A percentile compares a stretch with the other conserved stretches of the same genome.
Evolutionary conservation across 441 rosid genomes (phyloP).

Genomic region (Manihot esculenta): DNA sequence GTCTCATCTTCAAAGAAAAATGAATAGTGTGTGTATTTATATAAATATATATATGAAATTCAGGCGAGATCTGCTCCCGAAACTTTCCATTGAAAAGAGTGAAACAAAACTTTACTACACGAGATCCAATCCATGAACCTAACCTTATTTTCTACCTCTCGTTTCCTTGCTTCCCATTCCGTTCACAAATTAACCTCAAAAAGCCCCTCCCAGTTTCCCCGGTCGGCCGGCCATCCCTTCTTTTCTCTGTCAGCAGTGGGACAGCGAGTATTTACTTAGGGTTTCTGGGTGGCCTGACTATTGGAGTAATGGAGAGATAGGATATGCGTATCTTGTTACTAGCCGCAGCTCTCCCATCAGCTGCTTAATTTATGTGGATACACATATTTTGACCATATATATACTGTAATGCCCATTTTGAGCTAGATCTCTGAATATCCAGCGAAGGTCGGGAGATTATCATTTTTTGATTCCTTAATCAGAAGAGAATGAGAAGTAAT

Average conservation of each 20-base stretch:
- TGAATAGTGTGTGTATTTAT: not conserved
- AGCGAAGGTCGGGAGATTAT: not conserved
- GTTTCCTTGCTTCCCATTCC: constrained; percentile 13
- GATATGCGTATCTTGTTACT: not conserved
- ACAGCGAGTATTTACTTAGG: not conserved
- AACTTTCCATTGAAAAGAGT: constrained; percentile 50
- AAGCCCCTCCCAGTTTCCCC: not conserved
- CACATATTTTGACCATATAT: not conserved
- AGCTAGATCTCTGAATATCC: constrained; percentile 22
- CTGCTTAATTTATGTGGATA: constrained; percentile 16
- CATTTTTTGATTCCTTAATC: constrained; percentile 9
- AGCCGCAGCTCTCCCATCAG: constrained; percentile 12
- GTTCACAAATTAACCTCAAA: not conserved
- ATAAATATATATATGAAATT: constrained; percentile 31
- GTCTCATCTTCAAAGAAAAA: constrained; percentile 39
- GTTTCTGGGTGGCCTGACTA: not conserved
- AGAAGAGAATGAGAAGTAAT: not conserved
- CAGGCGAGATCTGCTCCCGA: constrained; percentile 49
- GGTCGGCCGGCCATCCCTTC: not conserved
- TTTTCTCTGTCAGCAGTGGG: not conserved
- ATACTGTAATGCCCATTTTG: constrained; percentile 4
- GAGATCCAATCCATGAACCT: constrained; percentile 65
- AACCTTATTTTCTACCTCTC: constrained; percentile 17
- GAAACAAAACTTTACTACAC: constrained; percentile 52
- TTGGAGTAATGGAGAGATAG: not conserved